Base-by-base conservation (phyloP, 225 moss, liverwort and hornwort species). In the Takakia lepidozioides region DNA sequence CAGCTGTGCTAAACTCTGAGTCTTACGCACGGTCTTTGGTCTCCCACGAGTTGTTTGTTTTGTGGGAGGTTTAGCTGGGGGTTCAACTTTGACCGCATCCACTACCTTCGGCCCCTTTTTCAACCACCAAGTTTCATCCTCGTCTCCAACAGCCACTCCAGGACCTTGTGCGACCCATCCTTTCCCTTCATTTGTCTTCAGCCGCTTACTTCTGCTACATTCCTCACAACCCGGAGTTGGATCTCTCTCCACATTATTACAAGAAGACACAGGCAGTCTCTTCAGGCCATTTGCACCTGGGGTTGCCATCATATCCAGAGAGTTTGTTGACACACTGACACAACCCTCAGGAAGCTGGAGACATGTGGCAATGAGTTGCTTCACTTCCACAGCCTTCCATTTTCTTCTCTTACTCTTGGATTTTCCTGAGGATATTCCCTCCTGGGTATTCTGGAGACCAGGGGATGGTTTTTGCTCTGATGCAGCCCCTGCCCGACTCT, bases 91-190 rank as follows among this genome's bases (percentile, higher is more conserved):
- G 38, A 85, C 65, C 40, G 67, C 46, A n/a, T 87, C 82, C 61
- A 73, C 50, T 3, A 67, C 63, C 62, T 85, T 98, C 18, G 78
- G 81, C 22, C 82, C 86, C 72, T 87, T 87, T 52, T 82, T 80
- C 22, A 67, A 62, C 91, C 91, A 98, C 98, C 98, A 98, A 22
- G 55, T 66, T 22, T 98, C 98, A 29, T 98, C 98, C 48, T 98
- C 98, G 35, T 85, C 87, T 41, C 57, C 58, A 18, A 52, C 38
- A 38, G 58, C 20, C 36, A 63, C 55, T 29, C 40, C 25, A n/a
- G 67, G 51, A 10, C 67, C 82, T 56, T 75, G 73, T 19, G 63
- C 54, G 52, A 73, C 64, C 80, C 79, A 82, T 34, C 78, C 78
- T 60, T 83, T 87, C 14, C 70, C 78, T 51, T 91, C 98, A 68